Base-by-base conservation (phyloP, 768 basidiomycete genomes). In the Trametes villosa region DNA sequence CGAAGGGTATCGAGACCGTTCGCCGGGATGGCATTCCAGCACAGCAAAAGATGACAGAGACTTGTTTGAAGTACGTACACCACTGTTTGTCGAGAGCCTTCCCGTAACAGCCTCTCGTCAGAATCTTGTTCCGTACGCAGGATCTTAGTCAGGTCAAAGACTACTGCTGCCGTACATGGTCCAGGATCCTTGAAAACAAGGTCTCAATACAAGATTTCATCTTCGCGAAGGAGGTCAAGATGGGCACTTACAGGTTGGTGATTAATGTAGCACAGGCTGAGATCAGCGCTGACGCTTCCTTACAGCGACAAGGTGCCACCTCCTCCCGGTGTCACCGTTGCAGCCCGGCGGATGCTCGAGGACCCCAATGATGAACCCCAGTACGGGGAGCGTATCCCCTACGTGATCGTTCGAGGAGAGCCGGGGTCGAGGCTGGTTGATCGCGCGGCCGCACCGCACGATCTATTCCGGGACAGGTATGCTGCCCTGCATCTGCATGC, bases 1-100 rank as follows among this genome's bases (percentile, higher is more conserved):
- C 95, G 7, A 98, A 99, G 71, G 97, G 97, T 0, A 98, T 99
- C 53, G 97, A 99, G 75, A 98, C 95, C 1, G 91, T 98, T 30
- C 83, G 97, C 6, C 80, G 97, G 59, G 97, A 99, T 68, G 94
- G 94, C 11, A 86, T 97, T 30, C 83, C 86, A 4, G 97, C 95
- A 0, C 92, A 94, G 70, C 84, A 86, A 68, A 98, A 97, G 76
- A 95, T 98, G 86, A 86, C 89, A 1, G 96, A 98, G 73, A 86
- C 81, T 6, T 90, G 88, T 67, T 72, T 98, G 53, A 97, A 95
- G 96, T 96, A 67, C 64, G 81, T 71, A 5, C n/a, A n/a, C n/a
- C n/a, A n/a, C n/a, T n/a, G n/a, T n/a, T n/a, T n/a, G n/a, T n/a
- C n/a, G n/a, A n/a, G n/a, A n/a, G 29, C 18, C 12, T 29, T n/a